phyloP scores from a whole-genome alignment of 2,329 filamentous ascomycete genomes.

The Immersiporthe knoxdaviesiana region DNA sequence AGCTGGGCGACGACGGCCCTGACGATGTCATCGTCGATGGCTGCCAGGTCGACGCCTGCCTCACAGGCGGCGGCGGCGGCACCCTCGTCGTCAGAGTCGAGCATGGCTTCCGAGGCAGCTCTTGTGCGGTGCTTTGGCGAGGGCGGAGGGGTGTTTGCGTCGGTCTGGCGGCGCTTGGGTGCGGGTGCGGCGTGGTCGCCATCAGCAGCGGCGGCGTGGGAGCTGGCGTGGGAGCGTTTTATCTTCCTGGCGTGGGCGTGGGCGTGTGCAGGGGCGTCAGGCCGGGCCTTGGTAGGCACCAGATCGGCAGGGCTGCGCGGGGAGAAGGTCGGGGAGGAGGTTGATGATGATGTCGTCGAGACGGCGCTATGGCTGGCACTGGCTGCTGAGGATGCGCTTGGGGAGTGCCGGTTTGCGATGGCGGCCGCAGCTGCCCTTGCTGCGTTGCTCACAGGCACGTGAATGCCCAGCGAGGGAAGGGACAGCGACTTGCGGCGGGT shows the following conservation, averaged over 20 bases:
- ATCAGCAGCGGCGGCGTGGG: slow-evolving; percentile 36
- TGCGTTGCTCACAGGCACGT: slow-evolving; percentile 71
- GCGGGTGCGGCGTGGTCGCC: slow-evolving; percentile 37
- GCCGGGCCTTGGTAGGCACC: slow-evolving; percentile 27
- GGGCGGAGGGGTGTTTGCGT: slow-evolving; percentile 78
- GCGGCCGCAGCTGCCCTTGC: slow-evolving; percentile 57
- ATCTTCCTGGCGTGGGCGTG: slow-evolving; percentile 61
- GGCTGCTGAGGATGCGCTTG: slow-evolving; percentile 35
- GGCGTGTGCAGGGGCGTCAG: slow-evolving; percentile 41
- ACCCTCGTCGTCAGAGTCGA: slow-evolving; percentile 41
- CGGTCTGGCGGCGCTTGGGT: slow-evolving; percentile 42
- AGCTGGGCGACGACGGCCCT: slow-evolving; percentile 87
- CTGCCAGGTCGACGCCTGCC: slow-evolving; percentile 72
- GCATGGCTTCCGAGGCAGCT: slow-evolving; percentile 45
- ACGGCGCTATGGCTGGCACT: slow-evolving; percentile 34
- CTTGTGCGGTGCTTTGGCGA: slow-evolving; percentile 59
- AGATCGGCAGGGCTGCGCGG: slow-evolving; percentile 25
- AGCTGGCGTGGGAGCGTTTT: slow-evolving; percentile 74
- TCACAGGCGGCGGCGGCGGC: slow-evolving; percentile 37
- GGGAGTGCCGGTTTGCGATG: slow-evolving; percentile 47
- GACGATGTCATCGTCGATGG: slow-evolving; percentile 94
- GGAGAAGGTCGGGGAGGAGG: slow-evolving; percentile 36
- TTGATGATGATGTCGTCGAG: slow-evolving; percentile 33
- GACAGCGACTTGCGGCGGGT: slow-evolving; percentile 96
- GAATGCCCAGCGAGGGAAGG: slow-evolving; percentile 88